Evolutionary conservation across 768 basidiomycete genomes (phyloP).

Genomic region (Tylopilus sp.): DNA sequence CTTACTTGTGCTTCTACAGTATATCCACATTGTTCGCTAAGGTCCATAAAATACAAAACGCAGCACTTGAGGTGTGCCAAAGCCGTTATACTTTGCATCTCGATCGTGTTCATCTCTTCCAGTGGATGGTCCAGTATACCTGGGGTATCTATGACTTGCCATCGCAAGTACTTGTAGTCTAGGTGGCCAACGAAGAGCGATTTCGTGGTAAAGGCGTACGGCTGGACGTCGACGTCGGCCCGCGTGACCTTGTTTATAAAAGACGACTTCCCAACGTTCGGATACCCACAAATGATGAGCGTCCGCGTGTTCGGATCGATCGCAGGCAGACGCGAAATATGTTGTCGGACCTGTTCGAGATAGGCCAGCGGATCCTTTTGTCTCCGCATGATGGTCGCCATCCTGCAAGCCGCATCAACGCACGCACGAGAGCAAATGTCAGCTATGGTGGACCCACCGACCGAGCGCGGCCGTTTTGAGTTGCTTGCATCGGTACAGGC

Average conservation of each 20-base stretch:
- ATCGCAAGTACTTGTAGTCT: conserved; percentile 98
- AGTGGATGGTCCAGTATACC: conserved; percentile 97
- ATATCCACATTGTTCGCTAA: conserved; percentile 98
- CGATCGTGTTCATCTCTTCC: conserved; percentile 99
- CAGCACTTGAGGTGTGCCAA: conserved; percentile 94
- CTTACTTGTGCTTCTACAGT: conserved; percentile 91
- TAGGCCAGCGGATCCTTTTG: conserved; percentile 99
- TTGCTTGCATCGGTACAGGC: conserved; percentile 97
- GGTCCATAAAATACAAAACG: conserved; percentile 97
- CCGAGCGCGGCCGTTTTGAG: conserved; percentile 96
- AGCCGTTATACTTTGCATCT: conserved; percentile 99
- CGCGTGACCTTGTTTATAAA: conserved; percentile 99
- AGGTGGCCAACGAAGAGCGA: conserved; percentile 97
- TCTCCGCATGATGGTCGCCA: conserved; percentile 98
- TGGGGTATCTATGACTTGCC: conserved; percentile 99
- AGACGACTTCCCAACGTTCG: conserved; percentile 98
- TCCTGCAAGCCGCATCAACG: conserved; percentile 43
- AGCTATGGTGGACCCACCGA: conserved; percentile 64
- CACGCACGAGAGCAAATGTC: not conserved
- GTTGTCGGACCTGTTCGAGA: conserved; percentile 98
- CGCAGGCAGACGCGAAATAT: conserved; percentile 95
- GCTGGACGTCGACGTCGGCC: conserved; percentile 98
- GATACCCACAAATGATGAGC: conserved; percentile 96
- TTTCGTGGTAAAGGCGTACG: conserved; percentile 99
- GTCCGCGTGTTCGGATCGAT: conserved; percentile 99